Evolutionary conservation across 352 stramenopile species (phyloP).

Genomic region (Pythium brassicae): DNA sequence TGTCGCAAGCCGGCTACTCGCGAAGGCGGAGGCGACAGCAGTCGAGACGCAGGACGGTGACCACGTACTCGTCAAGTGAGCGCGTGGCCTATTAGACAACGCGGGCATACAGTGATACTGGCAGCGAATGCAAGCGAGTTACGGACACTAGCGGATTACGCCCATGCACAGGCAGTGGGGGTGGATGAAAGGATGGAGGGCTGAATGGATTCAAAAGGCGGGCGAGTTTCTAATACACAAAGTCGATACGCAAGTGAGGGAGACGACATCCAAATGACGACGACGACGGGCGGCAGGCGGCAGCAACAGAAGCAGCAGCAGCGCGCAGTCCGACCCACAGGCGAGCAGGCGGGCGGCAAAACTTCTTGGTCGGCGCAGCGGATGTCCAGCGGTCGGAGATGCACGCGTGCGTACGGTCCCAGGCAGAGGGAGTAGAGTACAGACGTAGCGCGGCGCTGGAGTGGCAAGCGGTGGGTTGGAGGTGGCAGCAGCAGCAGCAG

Average conservation of each 20-base stretch:
- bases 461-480: not conserved
- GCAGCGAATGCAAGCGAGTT: not conserved
- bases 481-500: not conserved
- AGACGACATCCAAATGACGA: conserved; percentile 1
- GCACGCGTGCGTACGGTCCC: not conserved
- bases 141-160: not conserved
- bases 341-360: not conserved
- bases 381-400: no score
- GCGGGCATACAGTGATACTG: not conserved
- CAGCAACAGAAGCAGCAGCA: not conserved
- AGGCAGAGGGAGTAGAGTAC: not conserved
- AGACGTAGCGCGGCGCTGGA: not conserved
- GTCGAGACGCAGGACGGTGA: no score
- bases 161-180: not conserved
- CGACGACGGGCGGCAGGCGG: not conserved
- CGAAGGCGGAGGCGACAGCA: not conserved
- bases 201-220: conserved; percentile 1
- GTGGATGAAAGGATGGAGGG: not conserved
- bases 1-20: conserved; percentile 28
- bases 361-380: not conserved
- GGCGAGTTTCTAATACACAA: not conserved
- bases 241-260: not conserved
- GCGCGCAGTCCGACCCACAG: not conserved
- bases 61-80: not conserved
- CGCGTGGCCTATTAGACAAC: not conserved